phyloP scores from a whole-genome alignment of 108 stramenopile genomes.

The Mediolabrus comicus region DNA sequence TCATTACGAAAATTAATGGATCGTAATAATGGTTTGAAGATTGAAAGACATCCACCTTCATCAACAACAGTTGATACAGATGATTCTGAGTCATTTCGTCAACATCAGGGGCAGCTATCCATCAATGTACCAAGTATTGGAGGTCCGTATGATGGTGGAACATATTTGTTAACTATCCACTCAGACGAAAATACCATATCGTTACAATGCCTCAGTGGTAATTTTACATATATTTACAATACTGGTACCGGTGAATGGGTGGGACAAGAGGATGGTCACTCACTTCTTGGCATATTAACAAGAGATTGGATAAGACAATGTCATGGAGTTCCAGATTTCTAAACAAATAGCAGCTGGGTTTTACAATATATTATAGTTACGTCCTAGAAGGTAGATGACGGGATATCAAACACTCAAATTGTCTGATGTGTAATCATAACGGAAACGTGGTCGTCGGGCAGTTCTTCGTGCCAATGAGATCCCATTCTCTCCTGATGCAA shows the following conservation, averaged over 20 bases:
- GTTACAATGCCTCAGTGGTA: conserved; percentile 63
- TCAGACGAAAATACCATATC: conserved; percentile 28
- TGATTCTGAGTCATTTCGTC: conserved; percentile 3
- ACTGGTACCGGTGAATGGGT: conserved; percentile 65
- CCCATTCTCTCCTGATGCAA: not conserved
- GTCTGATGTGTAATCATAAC: not conserved
- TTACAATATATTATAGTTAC: too few relatives aligned
- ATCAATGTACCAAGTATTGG: conserved; percentile 53
- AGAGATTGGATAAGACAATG: conserved; percentile 82
- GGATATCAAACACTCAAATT: not conserved
- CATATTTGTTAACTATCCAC: conserved; percentile 32
- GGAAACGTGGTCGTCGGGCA: not conserved
- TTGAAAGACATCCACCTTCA: conserved; percentile 28
- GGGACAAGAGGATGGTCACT: conserved; percentile 69
- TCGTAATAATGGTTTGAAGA: conserved; percentile 57
- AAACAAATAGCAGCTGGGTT: not conserved
- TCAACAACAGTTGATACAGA: not conserved
- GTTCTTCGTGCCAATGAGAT: not conserved
- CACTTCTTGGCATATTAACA: conserved; percentile 73
- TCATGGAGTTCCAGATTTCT: conserved; percentile 78
- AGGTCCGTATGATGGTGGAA: conserved; percentile 56
- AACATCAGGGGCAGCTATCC: conserved; percentile 49
- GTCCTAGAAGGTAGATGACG: too few relatives aligned
- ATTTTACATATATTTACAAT: conserved; percentile 59
- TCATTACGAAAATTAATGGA: conserved; percentile 61